Conservation (phyloP, 2,329 filamentous ascomycete species). For the Pseudogymnoascus sp. region DNA sequence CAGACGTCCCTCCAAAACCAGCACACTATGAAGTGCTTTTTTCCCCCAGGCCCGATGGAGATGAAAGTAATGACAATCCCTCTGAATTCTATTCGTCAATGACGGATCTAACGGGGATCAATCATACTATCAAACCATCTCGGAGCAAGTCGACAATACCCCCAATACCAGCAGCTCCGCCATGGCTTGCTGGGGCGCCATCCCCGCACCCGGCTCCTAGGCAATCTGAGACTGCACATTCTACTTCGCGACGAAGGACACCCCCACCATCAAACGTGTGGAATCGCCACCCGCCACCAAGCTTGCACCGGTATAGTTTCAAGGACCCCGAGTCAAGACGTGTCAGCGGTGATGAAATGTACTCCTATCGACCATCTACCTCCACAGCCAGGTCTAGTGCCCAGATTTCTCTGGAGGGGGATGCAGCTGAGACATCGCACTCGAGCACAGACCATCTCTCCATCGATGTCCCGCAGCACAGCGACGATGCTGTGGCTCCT, state of each 20-base stretch:
- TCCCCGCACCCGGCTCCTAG: neutral
- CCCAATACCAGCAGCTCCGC: neutral
- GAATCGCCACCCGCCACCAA: conserved; percentile 21
- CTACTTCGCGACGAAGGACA: neutral
- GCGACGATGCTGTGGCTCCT: conserved; percentile 36
- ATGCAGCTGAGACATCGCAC: conserved; percentile 1
- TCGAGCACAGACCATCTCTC: conserved; percentile 10
- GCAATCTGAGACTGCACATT: neutral
- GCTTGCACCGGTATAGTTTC: conserved; percentile 23
- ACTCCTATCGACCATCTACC: conserved; percentile 23
- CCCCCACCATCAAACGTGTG: conserved; percentile 17
- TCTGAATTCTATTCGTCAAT: neutral
- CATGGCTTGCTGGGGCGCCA: neutral
- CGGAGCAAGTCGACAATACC: neutral
- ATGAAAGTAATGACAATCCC: neutral
- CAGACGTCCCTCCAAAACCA: neutral
- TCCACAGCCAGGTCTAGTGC: conserved; percentile 28
- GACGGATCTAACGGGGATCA: neutral
- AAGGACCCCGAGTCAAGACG: conserved; percentile 23
- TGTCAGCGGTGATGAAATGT: conserved; percentile 23
- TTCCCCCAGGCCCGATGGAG: neutral
- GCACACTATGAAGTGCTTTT: neutral
- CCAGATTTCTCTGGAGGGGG: conserved; percentile 20
- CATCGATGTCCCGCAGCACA: conserved; percentile 12
- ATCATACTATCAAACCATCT: neutral